Evolutionary conservation across 495 filamentous ascomycete species (phyloP).

Genomic region (Poronia punctata): DNA sequence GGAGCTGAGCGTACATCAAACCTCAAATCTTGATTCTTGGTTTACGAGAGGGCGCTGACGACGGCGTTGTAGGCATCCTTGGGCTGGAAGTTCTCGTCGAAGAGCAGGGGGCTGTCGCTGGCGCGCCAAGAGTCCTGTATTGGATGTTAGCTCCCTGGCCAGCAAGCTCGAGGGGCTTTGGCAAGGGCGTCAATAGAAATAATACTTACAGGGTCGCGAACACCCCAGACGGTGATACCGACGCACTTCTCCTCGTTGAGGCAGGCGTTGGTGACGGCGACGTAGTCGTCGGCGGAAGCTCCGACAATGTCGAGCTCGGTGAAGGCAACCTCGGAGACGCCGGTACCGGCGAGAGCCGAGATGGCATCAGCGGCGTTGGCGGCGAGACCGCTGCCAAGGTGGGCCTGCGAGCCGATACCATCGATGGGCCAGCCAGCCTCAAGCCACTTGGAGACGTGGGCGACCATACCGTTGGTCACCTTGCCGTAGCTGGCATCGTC

Average conservation of each 20-base stretch:
- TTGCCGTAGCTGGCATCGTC: conserved; percentile 43
- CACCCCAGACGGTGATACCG: conserved; percentile 72
- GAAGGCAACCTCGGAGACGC: conserved; percentile 51
- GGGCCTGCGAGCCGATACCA: conserved; percentile 63
- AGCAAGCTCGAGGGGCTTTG: too few species aligned
- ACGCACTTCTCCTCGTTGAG: conserved; percentile 58
- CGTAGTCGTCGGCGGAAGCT: conserved; percentile 53
- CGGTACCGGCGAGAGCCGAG: conserved; percentile 46
- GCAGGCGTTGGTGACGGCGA: conserved; percentile 57
- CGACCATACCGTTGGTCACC: conserved; percentile 52
- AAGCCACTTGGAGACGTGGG: conserved; percentile 60
- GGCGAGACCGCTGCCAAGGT: conserved; percentile 47
- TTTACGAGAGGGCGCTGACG: conserved; percentile 38
- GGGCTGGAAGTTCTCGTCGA: conserved; percentile 53
- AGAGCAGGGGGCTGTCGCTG: conserved; percentile 52
- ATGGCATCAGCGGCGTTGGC: conserved; percentile 43
- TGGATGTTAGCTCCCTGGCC: conserved; percentile 7
- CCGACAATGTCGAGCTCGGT: conserved; percentile 62
- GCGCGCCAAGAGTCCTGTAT: conserved; percentile 60
- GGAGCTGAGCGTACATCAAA: too few species aligned
- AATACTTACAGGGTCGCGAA: conserved; percentile 52
- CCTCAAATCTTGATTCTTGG: neutral
- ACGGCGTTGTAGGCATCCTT: conserved; percentile 62
- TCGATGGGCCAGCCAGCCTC: conserved; percentile 62
- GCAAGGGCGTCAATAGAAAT: too few species aligned